These are phyloP conservation scores for Amanita rubescens DNA, from an alignment of 768 basidiomycete species.

Conservation along the genomic window DNA sequence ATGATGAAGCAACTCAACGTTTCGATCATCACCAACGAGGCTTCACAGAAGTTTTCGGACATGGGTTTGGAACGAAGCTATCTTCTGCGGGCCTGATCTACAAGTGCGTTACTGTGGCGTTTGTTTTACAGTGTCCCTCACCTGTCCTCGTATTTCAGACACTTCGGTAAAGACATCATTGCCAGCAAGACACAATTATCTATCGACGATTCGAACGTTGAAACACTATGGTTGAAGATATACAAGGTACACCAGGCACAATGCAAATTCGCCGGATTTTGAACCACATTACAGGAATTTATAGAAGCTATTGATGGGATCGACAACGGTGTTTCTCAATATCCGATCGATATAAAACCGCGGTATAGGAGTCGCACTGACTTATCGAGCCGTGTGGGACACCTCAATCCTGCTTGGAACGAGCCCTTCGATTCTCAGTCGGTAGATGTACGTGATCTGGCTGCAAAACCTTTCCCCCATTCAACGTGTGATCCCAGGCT, in stretches of 20 bases:
- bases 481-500: conserved; percentile 31
- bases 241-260: conserved; percentile 54
- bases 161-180: conserved; percentile 86
- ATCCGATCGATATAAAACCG: conserved; percentile 54
- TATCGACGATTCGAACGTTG: conserved; percentile 53
- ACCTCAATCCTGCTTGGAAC: conserved; percentile 92
- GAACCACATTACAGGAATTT: conserved; percentile 52
- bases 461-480: neutral
- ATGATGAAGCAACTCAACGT: conserved; percentile 67
- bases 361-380: conserved; percentile 77
- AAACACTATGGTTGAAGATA: conserved; percentile 78
- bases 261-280: neutral
- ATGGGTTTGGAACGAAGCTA: conserved; percentile 83
- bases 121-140: neutral
- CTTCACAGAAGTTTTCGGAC: conserved; percentile 84
- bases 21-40: conserved; percentile 98
- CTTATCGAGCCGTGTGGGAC: conserved; percentile 73
- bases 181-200: conserved; percentile 47
- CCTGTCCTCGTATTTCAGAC: conserved; percentile 36
- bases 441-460: conserved; percentile 55
- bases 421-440: conserved; percentile 56
- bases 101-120: conserved; percentile 52
- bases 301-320: conserved; percentile 92
- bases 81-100: conserved; percentile 91
- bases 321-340: conserved; percentile 91